Conservation (phyloP, 352 stramenopile genomes). For the Phytopythium cucurbitacearum region DNA sequence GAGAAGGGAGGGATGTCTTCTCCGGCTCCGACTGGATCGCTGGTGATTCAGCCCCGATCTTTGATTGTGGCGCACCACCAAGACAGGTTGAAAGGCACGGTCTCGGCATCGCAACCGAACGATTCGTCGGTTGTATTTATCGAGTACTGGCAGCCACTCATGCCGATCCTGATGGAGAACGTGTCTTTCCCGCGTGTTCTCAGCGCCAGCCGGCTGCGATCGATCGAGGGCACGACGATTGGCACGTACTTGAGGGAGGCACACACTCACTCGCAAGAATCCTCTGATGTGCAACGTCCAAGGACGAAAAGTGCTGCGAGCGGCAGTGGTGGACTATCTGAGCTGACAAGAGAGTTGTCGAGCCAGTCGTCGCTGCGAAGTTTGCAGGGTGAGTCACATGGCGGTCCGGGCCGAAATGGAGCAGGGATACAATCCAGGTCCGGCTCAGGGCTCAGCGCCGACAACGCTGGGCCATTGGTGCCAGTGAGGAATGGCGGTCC, state of each 20-base stretch:
- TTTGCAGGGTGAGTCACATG: conserved; percentile 9
- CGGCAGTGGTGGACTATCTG: conserved; percentile 21
- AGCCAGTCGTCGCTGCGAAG: conserved; percentile 45
- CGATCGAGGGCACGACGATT: conserved; percentile 45
- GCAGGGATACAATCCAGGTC: background rate
- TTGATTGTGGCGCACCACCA: conserved; percentile 28
- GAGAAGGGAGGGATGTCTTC: conserved; percentile 51
- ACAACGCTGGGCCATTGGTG: conserved; percentile 1
- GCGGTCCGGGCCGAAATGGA: background rate
- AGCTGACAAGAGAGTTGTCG: conserved; percentile 42
- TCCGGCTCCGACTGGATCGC: conserved; percentile 34
- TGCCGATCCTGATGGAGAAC: conserved; percentile 41
- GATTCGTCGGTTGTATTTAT: conserved; percentile 58
- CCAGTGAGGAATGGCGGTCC: conserved; percentile 7
- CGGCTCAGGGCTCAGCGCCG: background rate
- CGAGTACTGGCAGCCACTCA: conserved; percentile 38
- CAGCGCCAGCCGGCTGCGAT: conserved; percentile 30
- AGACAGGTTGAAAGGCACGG: conserved; percentile 30
- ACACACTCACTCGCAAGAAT: conserved; percentile 32
- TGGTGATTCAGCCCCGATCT: conserved; percentile 59
- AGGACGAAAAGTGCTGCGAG: conserved; percentile 34
- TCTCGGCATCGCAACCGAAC: conserved; percentile 27
- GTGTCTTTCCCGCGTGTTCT: conserved; percentile 40
- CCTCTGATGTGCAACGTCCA: conserved; percentile 19
- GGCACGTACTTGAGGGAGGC: conserved; percentile 56